Percentiles rank a stretch among this genome's conserved stretches.
These are phyloP conservation scores for Xylariaceae sp. DNA, from an alignment of 2,329 filamentous ascomycete species.

Conservation along the genomic window DNA sequence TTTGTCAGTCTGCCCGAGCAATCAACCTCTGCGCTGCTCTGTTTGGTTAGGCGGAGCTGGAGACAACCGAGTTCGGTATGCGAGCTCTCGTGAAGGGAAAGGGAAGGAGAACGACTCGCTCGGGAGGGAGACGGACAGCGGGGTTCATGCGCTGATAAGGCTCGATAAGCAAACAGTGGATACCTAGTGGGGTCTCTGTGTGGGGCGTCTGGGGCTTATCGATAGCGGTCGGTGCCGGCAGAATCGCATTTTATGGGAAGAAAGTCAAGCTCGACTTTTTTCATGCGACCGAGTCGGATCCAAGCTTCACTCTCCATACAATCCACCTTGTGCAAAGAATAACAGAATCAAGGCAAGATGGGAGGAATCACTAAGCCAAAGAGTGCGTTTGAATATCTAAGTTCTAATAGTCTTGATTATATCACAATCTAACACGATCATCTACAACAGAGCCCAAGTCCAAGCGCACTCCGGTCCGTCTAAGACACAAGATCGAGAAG, in stretches of 20 bases:
- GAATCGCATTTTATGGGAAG: constrained; percentile 9
- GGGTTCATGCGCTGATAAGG: constrained; percentile 13
- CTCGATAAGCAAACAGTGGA: too few species aligned
- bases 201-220: constrained; percentile 20
- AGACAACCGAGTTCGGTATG: neutral
- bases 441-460: constrained; percentile 74
- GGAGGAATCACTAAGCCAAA: constrained; percentile 32
- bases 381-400: constrained; percentile 23
- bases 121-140: neutral
- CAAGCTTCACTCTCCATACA: neutral
- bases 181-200: constrained; percentile 15
- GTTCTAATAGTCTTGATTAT: too few species aligned
- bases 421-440: neutral
- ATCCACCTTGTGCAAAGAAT: neutral
- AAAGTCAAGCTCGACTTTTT: constrained; percentile 20
- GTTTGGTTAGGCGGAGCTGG: constrained; percentile 1
- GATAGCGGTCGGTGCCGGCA: constrained; percentile 27
- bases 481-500: constrained; percentile 96
- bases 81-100: neutral
- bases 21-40: neutral
- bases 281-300: constrained; percentile 15
- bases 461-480: constrained; percentile 82
- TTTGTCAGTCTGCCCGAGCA: neutral
- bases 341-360: constrained; percentile 22
- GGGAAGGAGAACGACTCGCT: neutral